Evolutionary conservation across 257 asterid species (phyloP), one percentile per base, ranked within the genome.

Genomic region (Capsicum chinense): DNA sequence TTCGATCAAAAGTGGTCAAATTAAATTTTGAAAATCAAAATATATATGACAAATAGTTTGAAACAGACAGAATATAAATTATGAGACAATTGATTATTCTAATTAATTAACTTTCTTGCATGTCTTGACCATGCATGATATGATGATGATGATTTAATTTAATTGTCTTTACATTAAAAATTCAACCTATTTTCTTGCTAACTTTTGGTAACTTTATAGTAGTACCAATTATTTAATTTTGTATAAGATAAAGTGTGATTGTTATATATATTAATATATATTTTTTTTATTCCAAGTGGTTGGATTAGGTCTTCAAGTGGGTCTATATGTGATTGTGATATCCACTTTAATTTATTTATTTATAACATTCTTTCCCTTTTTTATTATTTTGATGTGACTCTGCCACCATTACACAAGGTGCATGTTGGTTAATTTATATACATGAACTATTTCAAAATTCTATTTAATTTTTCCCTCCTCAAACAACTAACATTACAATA

Each of bases 231-330:
- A 21, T 19, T 50, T 19, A 21, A 6, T 50, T 74, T 5, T 74
- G 17, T 6, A 42, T 56, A 71, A 19, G 80, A 71, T 50, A 74
- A 50, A 6, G 80, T 11, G 17, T 48, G 19, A 48, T 50, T 48
- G n/a, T 67, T 13, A 67, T 13, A 67, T 42, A 37, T 35, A 26
- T 26, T 26, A 39, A 67, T 37, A 48, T 26, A 63, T 63, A 26
- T 11, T 64, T 26, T 64, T 35, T 26, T 11, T 26, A 74, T 50
- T 12, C 47, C 60, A 19, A 74, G 80, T 74, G 60, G 80, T 50
- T 74, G 60, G 80, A 74, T 74, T 74, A 74, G 44, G 80, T 74
- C 80, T 74, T 50, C 16, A 21, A 35, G 60, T 74, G 62, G 80
- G 80, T 70, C 59, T 37, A 19, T 50, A 33, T 50, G 21, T 21